Percentiles rank a stretch among this genome's conserved stretches.
Conservation (phyloP, 495 filamentous ascomycete species). For the Cenococcum geophilum region DNA sequence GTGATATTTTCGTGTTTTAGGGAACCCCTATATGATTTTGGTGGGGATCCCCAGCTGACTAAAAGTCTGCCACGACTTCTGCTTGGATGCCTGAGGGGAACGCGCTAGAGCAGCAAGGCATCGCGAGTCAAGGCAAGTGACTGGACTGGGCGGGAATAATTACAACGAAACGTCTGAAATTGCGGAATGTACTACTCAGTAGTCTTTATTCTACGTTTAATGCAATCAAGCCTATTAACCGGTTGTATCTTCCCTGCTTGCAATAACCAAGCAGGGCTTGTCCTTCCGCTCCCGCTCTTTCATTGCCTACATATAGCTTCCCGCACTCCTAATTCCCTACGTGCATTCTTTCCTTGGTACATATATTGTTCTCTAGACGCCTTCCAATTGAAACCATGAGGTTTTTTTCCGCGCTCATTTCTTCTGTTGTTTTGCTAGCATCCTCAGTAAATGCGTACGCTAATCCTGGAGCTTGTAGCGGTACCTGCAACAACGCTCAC, state of each 20-base stretch:
- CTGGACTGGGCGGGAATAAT: neutral
- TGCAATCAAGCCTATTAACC: neutral
- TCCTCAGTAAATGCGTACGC: conserved; percentile 14
- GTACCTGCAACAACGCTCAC: conserved; percentile 55
- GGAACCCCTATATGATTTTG: no score
- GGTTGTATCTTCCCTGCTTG: neutral
- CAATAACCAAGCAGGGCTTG: neutral
- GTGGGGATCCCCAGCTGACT: no score
- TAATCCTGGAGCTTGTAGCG: conserved; percentile 53
- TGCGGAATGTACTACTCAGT: no score
- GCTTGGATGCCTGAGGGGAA: no score
- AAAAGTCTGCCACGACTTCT: no score
- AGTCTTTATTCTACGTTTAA: neutral
- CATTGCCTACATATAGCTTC: neutral
- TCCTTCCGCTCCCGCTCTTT: neutral
- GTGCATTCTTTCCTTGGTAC: neutral
- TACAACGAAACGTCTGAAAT: neutral
- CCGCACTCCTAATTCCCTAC: neutral
- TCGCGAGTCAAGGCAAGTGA: neutral
- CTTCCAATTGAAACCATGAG: neutral
- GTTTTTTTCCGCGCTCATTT: conserved; percentile 1
- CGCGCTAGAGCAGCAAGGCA: no score
- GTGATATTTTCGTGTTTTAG: no score
- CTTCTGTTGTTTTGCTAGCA: conserved; percentile 7
- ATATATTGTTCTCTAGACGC: neutral